Percentiles rank a stretch among this genome's conserved stretches.
Conservation (phyloP, 805 yeast species). For the Candida nanaspora region DNA sequence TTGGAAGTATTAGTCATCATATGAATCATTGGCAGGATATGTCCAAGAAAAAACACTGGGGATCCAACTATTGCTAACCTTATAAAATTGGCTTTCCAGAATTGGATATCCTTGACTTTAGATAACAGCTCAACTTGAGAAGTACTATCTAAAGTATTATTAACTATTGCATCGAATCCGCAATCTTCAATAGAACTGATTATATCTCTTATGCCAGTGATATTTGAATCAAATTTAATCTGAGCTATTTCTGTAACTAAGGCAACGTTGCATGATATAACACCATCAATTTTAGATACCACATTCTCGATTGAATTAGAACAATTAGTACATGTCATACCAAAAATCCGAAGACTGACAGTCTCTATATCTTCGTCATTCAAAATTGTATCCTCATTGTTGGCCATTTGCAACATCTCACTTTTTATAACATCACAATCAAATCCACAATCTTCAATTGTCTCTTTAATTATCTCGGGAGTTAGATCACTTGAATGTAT, state of each 20-base stretch:
- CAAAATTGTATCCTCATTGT: not conserved
- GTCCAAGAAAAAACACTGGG: slow-evolving; percentile 50
- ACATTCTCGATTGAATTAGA: slow-evolving; percentile 41
- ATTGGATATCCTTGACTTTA: slow-evolving; percentile 61
- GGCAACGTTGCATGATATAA: slow-evolving; percentile 40
- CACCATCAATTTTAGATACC: slow-evolving; percentile 39
- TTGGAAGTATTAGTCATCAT: slow-evolving; percentile 4
- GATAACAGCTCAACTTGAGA: slow-evolving; percentile 66
- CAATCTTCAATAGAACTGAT: slow-evolving; percentile 43
- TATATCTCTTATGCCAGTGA: slow-evolving; percentile 58
- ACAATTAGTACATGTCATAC: slow-evolving; percentile 59
- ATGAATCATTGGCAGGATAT: slow-evolving; percentile 36
- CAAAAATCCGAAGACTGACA: slow-evolving; percentile 34
- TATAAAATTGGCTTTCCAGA: slow-evolving; percentile 58
- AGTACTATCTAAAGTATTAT: slow-evolving; percentile 46
- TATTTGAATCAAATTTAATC: slow-evolving; percentile 42
- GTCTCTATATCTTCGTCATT: slow-evolving; percentile 4
- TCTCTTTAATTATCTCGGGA: slow-evolving; percentile 33
- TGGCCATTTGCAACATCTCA: slow-evolving; percentile 4
- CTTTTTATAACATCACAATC: slow-evolving; percentile 40
- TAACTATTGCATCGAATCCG: slow-evolving; percentile 46
- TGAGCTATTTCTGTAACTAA: slow-evolving; percentile 47
- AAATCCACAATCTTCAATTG: slow-evolving; percentile 43
- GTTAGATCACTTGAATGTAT: slow-evolving; percentile 33
- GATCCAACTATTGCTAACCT: slow-evolving; percentile 49